Evolutionary conservation across 805 yeast species (phyloP).

Genomic region (Metschnikowia lunata): DNA sequence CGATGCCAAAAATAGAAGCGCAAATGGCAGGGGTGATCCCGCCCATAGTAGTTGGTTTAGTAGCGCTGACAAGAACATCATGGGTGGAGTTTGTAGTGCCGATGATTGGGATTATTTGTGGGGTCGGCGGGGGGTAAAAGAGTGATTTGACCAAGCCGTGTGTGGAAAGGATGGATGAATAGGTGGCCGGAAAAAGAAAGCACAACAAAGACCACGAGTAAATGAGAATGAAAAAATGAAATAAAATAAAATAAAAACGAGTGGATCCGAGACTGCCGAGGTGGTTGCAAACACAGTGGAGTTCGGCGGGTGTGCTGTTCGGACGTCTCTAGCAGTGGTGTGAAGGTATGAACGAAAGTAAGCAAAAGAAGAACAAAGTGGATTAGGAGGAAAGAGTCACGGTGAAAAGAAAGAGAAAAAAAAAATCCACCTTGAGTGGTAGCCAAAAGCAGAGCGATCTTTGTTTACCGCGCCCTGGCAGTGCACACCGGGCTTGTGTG

Average conservation of each 20-base stretch:
- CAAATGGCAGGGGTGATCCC: neutral
- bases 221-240: neutral
- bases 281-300: too few relatives aligned
- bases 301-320: too few relatives aligned
- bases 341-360: too few relatives aligned
- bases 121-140: neutral
- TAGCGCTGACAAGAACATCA: constrained; percentile 2
- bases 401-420: neutral
- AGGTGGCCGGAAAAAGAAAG: neutral
- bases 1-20: neutral
- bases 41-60: constrained; percentile 7
- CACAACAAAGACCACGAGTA: neutral
- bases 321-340: too few relatives aligned
- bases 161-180: neutral
- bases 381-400: neutral
- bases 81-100: neutral
- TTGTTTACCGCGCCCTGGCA: constrained; percentile 10
- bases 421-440: neutral
- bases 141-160: neutral
- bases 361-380: neutral
- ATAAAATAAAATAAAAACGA: too few relatives aligned
- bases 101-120: neutral
- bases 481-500: constrained; percentile 5
- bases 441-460: constrained; percentile 9
- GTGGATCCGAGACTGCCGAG: too few relatives aligned